phyloP scores from a whole-genome alignment of 169 alveolate species.

The Plasmodium coatneyi region DNA sequence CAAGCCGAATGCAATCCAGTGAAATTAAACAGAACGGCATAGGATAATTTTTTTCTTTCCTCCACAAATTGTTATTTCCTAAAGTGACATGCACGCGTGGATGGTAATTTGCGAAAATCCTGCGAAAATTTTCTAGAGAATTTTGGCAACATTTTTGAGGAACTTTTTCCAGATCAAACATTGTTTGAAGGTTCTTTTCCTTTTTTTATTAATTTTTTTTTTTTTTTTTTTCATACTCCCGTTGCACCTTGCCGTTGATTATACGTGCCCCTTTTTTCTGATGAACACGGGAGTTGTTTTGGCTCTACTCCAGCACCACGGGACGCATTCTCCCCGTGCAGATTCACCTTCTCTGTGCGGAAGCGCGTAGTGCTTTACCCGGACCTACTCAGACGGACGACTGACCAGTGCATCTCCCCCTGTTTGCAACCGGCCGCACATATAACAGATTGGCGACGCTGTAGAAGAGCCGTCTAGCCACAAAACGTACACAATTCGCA shows the following conservation, averaged over 20 bases:
- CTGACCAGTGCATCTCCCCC: neutral
- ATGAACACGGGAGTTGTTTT: neutral
- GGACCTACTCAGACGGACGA: neutral
- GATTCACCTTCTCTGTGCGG: neutral
- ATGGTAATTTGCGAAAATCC: neutral
- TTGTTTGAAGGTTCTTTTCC: neutral
- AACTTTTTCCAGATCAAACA: neutral
- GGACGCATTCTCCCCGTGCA: neutral
- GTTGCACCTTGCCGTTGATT: neutral
- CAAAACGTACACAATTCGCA: neutral
- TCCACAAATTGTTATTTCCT: neutral
- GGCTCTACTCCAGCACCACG: neutral
- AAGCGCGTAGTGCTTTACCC: no score
- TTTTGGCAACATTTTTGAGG: neutral
- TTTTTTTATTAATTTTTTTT: no score
- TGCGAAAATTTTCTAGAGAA: neutral
- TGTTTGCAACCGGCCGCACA: neutral
- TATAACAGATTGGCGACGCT: neutral
- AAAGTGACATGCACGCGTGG: neutral
- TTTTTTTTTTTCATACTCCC: neutral
- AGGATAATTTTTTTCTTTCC: neutral
- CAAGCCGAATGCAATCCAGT: neutral
- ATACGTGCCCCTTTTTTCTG: neutral
- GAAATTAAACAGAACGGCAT: neutral
- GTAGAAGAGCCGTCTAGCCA: neutral